Evolutionary conservation across 169 alveolate genomes (phyloP).

Genomic region (Plasmodium adleri): DNA sequence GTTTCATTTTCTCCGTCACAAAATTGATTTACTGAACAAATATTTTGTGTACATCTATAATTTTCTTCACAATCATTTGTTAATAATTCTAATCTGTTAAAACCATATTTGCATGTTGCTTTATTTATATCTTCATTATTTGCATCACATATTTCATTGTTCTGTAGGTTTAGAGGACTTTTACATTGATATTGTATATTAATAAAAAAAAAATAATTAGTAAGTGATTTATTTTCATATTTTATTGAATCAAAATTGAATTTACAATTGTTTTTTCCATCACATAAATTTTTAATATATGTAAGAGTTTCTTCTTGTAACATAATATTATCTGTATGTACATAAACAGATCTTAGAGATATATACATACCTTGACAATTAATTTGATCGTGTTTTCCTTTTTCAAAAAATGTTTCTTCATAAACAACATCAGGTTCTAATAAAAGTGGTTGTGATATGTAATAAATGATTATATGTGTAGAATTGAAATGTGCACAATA

Average conservation of each 20-base stretch:
- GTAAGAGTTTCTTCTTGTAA: neutral
- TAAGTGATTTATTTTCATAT: neutral
- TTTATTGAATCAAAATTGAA: constrained; percentile 6
- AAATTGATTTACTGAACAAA: constrained; percentile 39
- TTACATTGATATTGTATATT: constrained; percentile 30
- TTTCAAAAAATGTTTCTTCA: constrained; percentile 45
- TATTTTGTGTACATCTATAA: constrained; percentile 8
- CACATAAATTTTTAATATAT: neutral
- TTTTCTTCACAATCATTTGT: constrained; percentile 26
- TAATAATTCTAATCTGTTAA: neutral
- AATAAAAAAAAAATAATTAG: neutral
- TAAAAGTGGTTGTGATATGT: constrained; percentile 10
- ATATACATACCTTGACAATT: constrained; percentile 33
- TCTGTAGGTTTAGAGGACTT: neutral
- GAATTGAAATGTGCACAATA: constrained; percentile 32
- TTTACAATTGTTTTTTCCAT: constrained; percentile 30
- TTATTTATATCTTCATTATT: neutral
- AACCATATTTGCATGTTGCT: constrained; percentile 16
- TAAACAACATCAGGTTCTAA: constrained; percentile 33
- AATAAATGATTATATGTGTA: constrained; percentile 16
- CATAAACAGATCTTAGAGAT: neutral
- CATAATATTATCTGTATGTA: neutral
- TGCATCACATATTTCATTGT: neutral
- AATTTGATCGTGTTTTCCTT: constrained; percentile 17
- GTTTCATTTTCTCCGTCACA: constrained; percentile 17